Conservation (phyloP, 31 red algal genomes). For the Endocladia muricata region DNA sequence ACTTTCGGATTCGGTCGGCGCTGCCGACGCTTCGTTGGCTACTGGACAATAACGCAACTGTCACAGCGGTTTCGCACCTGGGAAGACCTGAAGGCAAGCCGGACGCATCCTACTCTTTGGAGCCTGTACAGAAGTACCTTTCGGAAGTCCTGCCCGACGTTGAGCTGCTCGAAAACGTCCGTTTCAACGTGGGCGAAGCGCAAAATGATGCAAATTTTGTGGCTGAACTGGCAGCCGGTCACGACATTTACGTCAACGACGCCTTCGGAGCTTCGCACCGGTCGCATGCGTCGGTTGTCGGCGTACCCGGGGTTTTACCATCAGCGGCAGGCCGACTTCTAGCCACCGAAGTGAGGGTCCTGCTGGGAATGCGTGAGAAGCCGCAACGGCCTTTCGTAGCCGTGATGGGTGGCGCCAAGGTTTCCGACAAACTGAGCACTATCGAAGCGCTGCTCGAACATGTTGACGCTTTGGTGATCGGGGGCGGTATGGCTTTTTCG, state of each 20-base stretch:
- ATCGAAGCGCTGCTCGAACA: conserved; percentile 90
- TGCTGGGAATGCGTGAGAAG: conserved; percentile 67
- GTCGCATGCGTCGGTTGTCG: conserved; percentile 91
- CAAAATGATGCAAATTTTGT: conserved; percentile 75
- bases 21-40: conserved; percentile 81
- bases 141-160: conserved; percentile 58
- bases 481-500: conserved; percentile 92
- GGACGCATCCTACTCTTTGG: conserved; percentile 62
- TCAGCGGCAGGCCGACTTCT: conserved; percentile 88
- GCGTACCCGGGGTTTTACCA: conserved; percentile 81
- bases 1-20: conserved; percentile 77
- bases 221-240: conserved; percentile 75
- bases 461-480: conserved; percentile 94
- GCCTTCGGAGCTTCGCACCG: conserved; percentile 97
- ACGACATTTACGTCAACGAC: conserved; percentile 92
- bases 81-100: conserved; percentile 75
- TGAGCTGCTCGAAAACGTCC: conserved; percentile 86
- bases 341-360: conserved; percentile 92
- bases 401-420: conserved; percentile 90
- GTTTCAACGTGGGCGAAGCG: conserved; percentile 88
- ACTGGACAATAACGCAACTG: conserved; percentile 69
- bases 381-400: conserved; percentile 78
- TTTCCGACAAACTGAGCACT: conserved; percentile 90
- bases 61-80: conserved; percentile 83
- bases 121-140: conserved; percentile 68